Evolutionary conservation across 2,329 filamentous ascomycete species (phyloP).

Genomic region (Cladosporium sp.): DNA sequence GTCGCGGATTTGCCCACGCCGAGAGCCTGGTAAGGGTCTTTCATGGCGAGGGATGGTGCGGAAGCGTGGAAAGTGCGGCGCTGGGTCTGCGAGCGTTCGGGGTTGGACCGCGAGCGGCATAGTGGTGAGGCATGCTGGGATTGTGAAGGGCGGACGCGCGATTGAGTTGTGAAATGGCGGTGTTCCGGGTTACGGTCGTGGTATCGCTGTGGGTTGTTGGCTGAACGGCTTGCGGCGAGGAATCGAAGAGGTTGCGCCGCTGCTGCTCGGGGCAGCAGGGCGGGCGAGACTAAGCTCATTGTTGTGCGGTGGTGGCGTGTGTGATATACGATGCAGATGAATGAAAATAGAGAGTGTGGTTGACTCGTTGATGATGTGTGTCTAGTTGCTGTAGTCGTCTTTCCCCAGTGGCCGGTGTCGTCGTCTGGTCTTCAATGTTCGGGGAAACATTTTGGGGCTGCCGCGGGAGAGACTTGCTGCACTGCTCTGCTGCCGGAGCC

Average conservation of each 20-base stretch:
- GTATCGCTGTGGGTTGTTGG: constrained; percentile 14
- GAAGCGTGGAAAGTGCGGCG: constrained; percentile 61
- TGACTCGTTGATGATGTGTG: background rate
- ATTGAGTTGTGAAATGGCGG: constrained; percentile 25
- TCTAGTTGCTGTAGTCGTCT: background rate
- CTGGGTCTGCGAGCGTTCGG: constrained; percentile 31
- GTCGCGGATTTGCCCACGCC: constrained; percentile 83
- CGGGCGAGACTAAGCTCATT: constrained; percentile 42
- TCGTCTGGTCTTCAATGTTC: constrained; percentile 8
- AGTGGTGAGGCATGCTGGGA: constrained; percentile 19
- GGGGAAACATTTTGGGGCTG: constrained; percentile 18
- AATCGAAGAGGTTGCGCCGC: constrained; percentile 38
- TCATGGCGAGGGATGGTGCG: constrained; percentile 50
- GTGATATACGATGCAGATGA: constrained; percentile 3
- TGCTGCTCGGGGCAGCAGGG: constrained; percentile 38
- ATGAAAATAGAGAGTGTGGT: background rate
- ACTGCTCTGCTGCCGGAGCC: constrained; percentile 5
- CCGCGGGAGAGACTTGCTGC: constrained; percentile 11
- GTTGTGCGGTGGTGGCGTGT: constrained; percentile 5
- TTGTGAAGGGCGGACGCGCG: constrained; percentile 23
- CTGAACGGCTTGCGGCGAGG: constrained; percentile 35
- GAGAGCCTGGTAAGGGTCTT: constrained; percentile 85
- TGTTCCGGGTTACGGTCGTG: constrained; percentile 19
- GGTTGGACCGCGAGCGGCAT: constrained; percentile 28
- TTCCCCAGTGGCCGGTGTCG: background rate